These are phyloP conservation scores for Cyberlindnera suaveolens DNA, from an alignment of 805 yeast species.

Conservation along the genomic window DNA sequence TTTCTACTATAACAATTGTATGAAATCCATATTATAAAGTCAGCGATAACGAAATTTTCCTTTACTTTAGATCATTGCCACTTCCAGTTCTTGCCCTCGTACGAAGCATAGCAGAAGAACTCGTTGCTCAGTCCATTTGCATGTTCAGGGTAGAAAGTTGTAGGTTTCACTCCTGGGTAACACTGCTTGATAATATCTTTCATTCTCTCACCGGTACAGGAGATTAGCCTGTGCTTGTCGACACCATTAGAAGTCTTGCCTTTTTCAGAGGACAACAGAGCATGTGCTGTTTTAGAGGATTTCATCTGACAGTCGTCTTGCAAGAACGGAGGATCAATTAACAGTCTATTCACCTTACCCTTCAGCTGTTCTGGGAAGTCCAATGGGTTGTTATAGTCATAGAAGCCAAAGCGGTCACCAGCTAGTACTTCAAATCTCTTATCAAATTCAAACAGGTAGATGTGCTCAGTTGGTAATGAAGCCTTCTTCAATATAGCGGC, in stretches of 20 bases:
- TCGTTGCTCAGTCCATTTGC: constrained; percentile 84
- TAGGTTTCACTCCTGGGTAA: constrained; percentile 60
- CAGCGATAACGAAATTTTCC: neutral
- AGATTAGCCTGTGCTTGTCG: constrained; percentile 45
- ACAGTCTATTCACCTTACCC: constrained; percentile 60
- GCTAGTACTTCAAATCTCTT: constrained; percentile 68
- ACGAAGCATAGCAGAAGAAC: constrained; percentile 78
- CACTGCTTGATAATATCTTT: constrained; percentile 47
- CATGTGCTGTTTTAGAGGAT: constrained; percentile 54
- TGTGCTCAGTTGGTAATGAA: constrained; percentile 57
- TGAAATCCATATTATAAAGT: neutral
- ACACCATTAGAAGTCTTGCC: constrained; percentile 35
- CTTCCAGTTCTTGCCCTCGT: constrained; percentile 64
- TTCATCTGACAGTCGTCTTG: constrained; percentile 78
- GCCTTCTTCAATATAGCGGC: constrained; percentile 63
- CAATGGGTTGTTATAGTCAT: constrained; percentile 70
- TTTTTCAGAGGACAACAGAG: constrained; percentile 40
- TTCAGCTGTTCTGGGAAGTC: constrained; percentile 49
- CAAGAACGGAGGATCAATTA: constrained; percentile 86
- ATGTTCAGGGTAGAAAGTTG: constrained; percentile 73
- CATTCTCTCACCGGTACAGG: constrained; percentile 91
- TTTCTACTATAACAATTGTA: neutral
- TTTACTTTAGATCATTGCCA: constrained; percentile 16
- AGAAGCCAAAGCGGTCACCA: constrained; percentile 63
- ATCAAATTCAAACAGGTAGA: constrained; percentile 76